These are phyloP conservation scores for Penstemon davidsonii DNA, from an alignment of 257 asterid species.

Conservation along the genomic window DNA sequence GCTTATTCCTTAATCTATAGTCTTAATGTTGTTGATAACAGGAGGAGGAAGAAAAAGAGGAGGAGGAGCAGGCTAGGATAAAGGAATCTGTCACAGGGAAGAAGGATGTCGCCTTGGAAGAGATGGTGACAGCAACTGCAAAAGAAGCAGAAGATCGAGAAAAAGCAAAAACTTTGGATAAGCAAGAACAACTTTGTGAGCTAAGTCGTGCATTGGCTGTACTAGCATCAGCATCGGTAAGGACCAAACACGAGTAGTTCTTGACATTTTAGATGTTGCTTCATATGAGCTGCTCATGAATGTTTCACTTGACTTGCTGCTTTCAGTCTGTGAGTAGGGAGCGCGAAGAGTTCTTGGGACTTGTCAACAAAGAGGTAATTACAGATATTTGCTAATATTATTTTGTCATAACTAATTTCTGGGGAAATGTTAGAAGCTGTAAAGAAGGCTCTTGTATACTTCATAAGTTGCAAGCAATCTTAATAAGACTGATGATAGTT, in stretches of 20 bases:
- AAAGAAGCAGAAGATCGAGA: constrained; percentile 64
- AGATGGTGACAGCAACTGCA: constrained; percentile 68
- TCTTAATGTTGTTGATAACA: constrained; percentile 37
- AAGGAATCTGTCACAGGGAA: constrained; percentile 62
- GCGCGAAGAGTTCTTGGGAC: constrained; percentile 93
- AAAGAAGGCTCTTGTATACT: constrained; percentile 6
- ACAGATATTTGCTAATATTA: constrained; percentile 21
- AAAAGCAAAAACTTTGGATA: constrained; percentile 58
- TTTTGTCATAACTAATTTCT: constrained; percentile 15
- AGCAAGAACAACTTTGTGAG: constrained; percentile 90
- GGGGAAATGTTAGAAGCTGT: constrained; percentile 7
- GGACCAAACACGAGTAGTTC: constrained; percentile 26
- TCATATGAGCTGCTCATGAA: constrained; percentile 23
- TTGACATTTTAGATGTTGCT: constrained; percentile 29
- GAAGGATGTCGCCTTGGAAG: constrained; percentile 93
- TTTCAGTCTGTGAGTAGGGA: constrained; percentile 97
- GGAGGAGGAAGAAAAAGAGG: constrained; percentile 96
- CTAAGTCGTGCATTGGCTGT: constrained; percentile 95
- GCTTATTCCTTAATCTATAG: neutral
- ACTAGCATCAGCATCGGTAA: constrained; percentile 89
- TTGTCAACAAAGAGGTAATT: constrained; percentile 92
- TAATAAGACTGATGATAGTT: constrained; percentile 11
- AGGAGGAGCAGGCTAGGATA: constrained; percentile 73
- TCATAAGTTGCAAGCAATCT: neutral
- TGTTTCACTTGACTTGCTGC: constrained; percentile 32